Conservation (phyloP, 2,329 filamentous ascomycete species). For the Scolecobasidium constrictum region DNA sequence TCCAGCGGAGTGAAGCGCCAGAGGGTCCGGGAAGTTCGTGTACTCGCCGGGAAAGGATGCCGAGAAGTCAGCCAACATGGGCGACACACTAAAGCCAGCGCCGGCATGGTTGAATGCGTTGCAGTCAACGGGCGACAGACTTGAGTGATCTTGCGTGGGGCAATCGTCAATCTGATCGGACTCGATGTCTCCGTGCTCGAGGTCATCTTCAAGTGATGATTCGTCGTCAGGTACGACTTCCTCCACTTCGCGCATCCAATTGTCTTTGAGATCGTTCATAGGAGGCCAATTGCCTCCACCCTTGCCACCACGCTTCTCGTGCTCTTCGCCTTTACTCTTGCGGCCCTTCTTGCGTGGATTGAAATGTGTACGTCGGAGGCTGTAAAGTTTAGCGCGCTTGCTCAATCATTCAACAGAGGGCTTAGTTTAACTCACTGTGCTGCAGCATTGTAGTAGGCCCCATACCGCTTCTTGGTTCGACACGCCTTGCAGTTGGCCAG, state of each 20-base stretch:
- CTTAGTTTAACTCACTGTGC: slow-evolving; percentile 44
- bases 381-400: slow-evolving; percentile 4
- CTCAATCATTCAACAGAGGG: too few relatives aligned
- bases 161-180: background rate
- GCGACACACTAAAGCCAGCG: background rate
- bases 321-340: slow-evolving; percentile 42
- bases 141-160: background rate
- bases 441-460: slow-evolving; percentile 88
- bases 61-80: background rate
- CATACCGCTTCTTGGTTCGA: slow-evolving; percentile 64
- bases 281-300: slow-evolving; percentile 50
- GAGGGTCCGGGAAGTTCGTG: too few relatives aligned
- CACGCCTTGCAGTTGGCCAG: slow-evolving; percentile 79
- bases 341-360: slow-evolving; percentile 53
- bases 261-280: slow-evolving; percentile 47
- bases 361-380: slow-evolving; percentile 75
- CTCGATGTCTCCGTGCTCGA: background rate
- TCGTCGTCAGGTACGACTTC: slow-evolving; percentile 15
- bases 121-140: background rate
- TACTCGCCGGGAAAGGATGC: background rate
- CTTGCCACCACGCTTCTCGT: slow-evolving; percentile 48
- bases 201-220: background rate
- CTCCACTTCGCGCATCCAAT: slow-evolving; percentile 49
- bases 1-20: too few relatives aligned
- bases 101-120: background rate